Conservation (phyloP, 768 basidiomycete species). For the Mycena latifolia region DNA sequence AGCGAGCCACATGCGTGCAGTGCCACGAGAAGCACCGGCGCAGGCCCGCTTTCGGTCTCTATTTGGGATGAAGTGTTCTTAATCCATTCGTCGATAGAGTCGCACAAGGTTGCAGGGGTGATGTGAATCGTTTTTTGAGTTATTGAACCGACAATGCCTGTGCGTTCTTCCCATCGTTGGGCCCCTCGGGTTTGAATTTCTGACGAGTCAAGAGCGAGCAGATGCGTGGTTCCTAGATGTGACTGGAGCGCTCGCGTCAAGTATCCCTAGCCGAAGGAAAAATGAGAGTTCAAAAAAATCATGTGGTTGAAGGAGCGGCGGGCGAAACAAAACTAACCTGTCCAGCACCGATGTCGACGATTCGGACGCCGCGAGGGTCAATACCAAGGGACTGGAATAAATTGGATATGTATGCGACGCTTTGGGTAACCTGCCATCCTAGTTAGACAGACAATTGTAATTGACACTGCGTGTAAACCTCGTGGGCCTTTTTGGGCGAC, state of each 20-base stretch:
- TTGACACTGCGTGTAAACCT: conserved; percentile 42
- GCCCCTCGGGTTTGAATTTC: conserved; percentile 71
- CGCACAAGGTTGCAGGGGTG: conserved; percentile 59
- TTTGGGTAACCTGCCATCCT: conserved; percentile 58
- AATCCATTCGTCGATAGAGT: conserved; percentile 68
- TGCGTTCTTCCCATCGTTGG: conserved; percentile 52
- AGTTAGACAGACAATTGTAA: background rate
- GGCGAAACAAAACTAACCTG: conserved; percentile 58
- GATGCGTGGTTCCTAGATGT: conserved; percentile 50
- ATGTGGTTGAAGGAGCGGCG: conserved; percentile 2
- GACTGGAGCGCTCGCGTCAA: conserved; percentile 64
- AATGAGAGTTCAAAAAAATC: background rate
- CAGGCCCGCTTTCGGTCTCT: conserved; percentile 28
- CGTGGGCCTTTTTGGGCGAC: conserved; percentile 84
- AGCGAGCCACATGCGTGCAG: conserved; percentile 85
- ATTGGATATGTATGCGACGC: conserved; percentile 65
- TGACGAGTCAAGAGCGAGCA: conserved; percentile 78
- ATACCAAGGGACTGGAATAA: conserved; percentile 47
- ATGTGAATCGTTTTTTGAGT: conserved; percentile 70
- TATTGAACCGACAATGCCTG: conserved; percentile 50
- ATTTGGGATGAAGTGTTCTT: conserved; percentile 28
- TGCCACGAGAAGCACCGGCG: conserved; percentile 72
- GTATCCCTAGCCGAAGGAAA: conserved; percentile 60
- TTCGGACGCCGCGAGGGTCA: conserved; percentile 47
- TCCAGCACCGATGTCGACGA: conserved; percentile 82